Percentiles rank a stretch among this genome's conserved stretches.
These are phyloP conservation scores for Neoascochyta sp. DNA, from an alignment of 2,329 filamentous ascomycete genomes.

Conservation along the genomic window DNA sequence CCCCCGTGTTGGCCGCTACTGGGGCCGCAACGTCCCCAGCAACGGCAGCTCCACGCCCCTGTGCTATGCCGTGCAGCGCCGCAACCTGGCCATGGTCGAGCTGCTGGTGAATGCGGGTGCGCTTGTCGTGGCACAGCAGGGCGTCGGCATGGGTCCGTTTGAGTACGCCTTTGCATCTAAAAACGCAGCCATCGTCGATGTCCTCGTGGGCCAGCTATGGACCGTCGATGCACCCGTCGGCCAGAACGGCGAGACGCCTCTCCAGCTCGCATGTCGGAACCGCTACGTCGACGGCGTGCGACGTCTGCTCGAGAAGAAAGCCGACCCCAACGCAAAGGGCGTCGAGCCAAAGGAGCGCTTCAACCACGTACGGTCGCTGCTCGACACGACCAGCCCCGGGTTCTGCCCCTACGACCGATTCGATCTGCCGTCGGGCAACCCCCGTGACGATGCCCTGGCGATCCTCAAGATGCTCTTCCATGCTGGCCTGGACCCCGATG, in stretches of 20 bases:
- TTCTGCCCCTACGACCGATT: slow-evolving; percentile 8
- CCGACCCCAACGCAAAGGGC: slow-evolving; percentile 5
- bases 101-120: slow-evolving; percentile 7
- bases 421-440: slow-evolving; percentile 7
- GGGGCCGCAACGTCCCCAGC: slow-evolving; percentile 9
- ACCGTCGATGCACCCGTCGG: slow-evolving; percentile 6
- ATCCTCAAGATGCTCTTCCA: slow-evolving; percentile 9
- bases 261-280: slow-evolving; percentile 8
- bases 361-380: slow-evolving; percentile 3
- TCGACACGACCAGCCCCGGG: slow-evolving; percentile 6
- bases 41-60: slow-evolving; percentile 6
- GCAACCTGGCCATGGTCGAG: slow-evolving; percentile 8
- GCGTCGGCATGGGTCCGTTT: slow-evolving; percentile 5
- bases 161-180: slow-evolving; percentile 8
- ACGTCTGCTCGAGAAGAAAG: slow-evolving; percentile 8
- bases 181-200: slow-evolving; percentile 5
- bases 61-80: slow-evolving; percentile 9
- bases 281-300: slow-evolving; percentile 9
- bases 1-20: slow-evolving; percentile 8
- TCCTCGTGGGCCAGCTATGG: slow-evolving; percentile 5
- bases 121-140: slow-evolving; percentile 5
- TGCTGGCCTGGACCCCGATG: slow-evolving; percentile 6
- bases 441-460: slow-evolving; percentile 6
- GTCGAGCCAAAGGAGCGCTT: slow-evolving; percentile 8
- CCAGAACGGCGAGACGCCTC: slow-evolving; percentile 7